phyloP scores from a whole-genome alignment of 108 stramenopile genomes.

The Parmales sp. region DNA sequence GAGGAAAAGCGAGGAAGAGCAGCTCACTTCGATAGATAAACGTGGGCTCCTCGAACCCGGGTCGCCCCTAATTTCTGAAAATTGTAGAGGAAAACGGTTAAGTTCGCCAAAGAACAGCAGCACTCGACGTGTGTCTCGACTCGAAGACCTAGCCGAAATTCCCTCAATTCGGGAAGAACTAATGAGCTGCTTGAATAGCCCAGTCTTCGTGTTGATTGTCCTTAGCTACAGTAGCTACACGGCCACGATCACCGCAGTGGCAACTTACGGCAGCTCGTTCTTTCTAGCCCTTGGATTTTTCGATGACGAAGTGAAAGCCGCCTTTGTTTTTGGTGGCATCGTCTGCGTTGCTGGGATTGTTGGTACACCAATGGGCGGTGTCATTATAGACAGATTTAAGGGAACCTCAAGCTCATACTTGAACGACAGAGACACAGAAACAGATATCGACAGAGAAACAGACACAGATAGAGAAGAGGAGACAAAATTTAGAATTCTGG shows the following conservation, averaged over 20 bases:
- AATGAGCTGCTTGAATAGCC: neutral
- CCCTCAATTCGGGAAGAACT: neutral
- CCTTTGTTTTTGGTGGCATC: neutral
- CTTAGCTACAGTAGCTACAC: neutral
- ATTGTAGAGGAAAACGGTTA: neutral
- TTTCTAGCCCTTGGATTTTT: neutral
- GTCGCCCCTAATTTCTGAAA: too few relatives aligned
- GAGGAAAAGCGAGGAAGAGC: neutral
- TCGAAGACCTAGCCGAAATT: neutral
- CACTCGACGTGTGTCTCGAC: neutral
- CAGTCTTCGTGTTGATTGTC: neutral
- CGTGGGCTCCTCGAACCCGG: too few relatives aligned
- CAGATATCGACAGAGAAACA: neutral
- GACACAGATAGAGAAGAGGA: neutral
- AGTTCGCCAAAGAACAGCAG: neutral
- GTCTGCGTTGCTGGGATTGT: neutral
- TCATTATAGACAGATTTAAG: neutral
- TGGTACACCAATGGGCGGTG: neutral
- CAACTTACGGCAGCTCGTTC: neutral
- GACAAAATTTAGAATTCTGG: neutral
- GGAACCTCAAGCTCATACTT: neutral
- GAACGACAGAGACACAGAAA: neutral
- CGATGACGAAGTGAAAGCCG: neutral
- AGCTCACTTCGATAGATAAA: neutral
- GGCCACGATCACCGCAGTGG: neutral